Evolutionary conservation across 169 alveolate genomes (phyloP).

Genomic region (Cryptosporidium muris): DNA sequence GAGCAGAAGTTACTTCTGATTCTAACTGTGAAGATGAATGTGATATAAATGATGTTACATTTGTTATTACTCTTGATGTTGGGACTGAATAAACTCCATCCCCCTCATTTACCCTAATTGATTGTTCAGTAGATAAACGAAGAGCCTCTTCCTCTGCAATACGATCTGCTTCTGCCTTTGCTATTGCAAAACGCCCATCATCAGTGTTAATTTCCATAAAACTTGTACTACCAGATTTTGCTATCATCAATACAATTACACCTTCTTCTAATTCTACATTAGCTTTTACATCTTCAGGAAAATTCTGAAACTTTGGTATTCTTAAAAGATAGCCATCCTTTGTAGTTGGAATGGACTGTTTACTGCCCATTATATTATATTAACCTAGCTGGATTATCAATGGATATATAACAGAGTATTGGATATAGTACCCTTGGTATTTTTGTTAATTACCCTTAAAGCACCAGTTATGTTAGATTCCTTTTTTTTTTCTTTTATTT

Average conservation of each 20-base stretch:
- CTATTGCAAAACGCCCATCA: conserved; percentile 59
- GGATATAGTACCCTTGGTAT: too few relatives aligned
- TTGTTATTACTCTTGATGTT: conserved; percentile 1
- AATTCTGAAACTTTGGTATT: conserved; percentile 43
- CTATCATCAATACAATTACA: conserved; percentile 23
- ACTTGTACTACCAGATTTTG: conserved; percentile 31
- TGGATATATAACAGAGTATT: too few relatives aligned
- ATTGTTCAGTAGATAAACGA: conserved; percentile 63
- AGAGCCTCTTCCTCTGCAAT: conserved; percentile 68
- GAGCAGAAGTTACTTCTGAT: neutral
- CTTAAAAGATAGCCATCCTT: conserved; percentile 49
- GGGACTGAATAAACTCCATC: conserved; percentile 40
- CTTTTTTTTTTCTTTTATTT: too few relatives aligned
- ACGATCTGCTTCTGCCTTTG: conserved; percentile 69
- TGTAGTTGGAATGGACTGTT: conserved; percentile 67
- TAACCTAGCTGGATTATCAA: too few relatives aligned
- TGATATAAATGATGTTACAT: conserved; percentile 22
- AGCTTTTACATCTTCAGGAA: conserved; percentile 47
- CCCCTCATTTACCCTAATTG: conserved; percentile 68
- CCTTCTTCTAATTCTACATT: conserved; percentile 60
- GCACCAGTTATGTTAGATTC: too few relatives aligned
- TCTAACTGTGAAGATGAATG: conserved; percentile 5
- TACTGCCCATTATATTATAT: conserved; percentile 42
- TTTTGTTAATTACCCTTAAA: too few relatives aligned
- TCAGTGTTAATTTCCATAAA: conserved; percentile 58